Evolutionary conservation across 176 grass and related monocot genomes (phyloP).

Genomic region (Leersia perrieri): DNA sequence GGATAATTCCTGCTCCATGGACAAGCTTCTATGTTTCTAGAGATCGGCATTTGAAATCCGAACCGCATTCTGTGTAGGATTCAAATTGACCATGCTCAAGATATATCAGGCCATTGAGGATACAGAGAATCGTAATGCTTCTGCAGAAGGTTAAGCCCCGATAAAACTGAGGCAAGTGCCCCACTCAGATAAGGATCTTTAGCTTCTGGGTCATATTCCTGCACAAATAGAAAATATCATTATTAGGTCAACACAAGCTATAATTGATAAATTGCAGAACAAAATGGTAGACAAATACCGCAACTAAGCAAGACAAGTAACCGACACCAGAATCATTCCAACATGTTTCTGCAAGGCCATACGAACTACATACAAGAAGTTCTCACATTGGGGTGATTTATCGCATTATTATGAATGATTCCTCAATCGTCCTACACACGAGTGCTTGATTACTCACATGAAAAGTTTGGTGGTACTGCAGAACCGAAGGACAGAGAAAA

Average conservation of each 20-base stretch:
- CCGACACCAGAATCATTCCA: slow-evolving; percentile 91
- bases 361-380: neutral
- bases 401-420: neutral
- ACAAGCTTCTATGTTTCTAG: slow-evolving; percentile 68
- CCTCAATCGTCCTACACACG: neutral
- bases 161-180: slow-evolving; percentile 84
- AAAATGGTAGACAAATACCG: slow-evolving; percentile 41
- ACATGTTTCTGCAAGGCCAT: slow-evolving; percentile 82
- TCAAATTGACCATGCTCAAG: slow-evolving; percentile 69
- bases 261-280: neutral
- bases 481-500: slow-evolving; percentile 89
- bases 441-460: neutral
- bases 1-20: slow-evolving; percentile 49
- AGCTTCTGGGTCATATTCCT: slow-evolving; percentile 91
- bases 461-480: slow-evolving; percentile 45
- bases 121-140: slow-evolving; percentile 78
- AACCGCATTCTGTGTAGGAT: slow-evolving; percentile 61
- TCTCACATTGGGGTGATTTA: neutral
- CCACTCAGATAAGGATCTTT: slow-evolving; percentile 87
- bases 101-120: slow-evolving; percentile 69
- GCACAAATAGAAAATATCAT: slow-evolving; percentile 26
- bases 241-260: slow-evolving; percentile 15
- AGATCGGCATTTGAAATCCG: slow-evolving; percentile 57
- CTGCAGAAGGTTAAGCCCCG: slow-evolving; percentile 80
- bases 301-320: slow-evolving; percentile 83